Percentiles rank a stretch among this genome's conserved stretches.
phyloP scores from a whole-genome alignment of 495 filamentous ascomycete species.

The Clavariopsis aquatica region DNA sequence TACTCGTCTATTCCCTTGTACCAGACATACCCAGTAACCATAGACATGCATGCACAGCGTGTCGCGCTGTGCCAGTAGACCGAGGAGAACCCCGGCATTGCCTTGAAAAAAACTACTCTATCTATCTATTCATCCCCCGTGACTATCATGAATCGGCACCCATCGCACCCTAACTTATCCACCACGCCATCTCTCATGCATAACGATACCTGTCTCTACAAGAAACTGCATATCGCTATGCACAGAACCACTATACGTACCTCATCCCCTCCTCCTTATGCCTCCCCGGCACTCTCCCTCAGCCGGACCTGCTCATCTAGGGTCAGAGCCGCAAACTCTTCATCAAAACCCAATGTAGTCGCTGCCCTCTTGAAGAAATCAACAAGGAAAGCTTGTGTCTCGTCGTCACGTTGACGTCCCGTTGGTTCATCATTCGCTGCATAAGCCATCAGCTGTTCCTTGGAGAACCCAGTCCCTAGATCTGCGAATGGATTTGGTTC shows the following conservation, averaged over 20 bases:
- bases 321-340: constrained; percentile 68
- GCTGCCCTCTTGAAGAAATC: constrained; percentile 79
- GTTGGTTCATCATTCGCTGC: constrained; percentile 37
- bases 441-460: constrained; percentile 69
- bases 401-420: constrained; percentile 75
- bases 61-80: no score
- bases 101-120: no score
- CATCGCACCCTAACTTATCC: not conserved
- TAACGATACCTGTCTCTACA: not conserved
- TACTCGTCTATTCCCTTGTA: no score
- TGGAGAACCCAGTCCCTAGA: constrained; percentile 53
- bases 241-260: not conserved
- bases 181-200: not conserved
- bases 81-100: no score
- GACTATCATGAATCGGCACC: no score
- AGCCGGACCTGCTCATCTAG: constrained; percentile 62
- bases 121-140: no score
- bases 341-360: constrained; percentile 66
- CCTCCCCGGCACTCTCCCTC: constrained; percentile 1
- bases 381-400: constrained; percentile 79
- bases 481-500: constrained; percentile 66
- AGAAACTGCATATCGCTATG: not conserved
- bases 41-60: no score
- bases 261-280: not conserved
- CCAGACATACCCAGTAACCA: no score